These are phyloP conservation scores for Limnomonas spitsbergensis DNA, from an alignment of 139 green algal species.

Conservation along the genomic window DNA sequence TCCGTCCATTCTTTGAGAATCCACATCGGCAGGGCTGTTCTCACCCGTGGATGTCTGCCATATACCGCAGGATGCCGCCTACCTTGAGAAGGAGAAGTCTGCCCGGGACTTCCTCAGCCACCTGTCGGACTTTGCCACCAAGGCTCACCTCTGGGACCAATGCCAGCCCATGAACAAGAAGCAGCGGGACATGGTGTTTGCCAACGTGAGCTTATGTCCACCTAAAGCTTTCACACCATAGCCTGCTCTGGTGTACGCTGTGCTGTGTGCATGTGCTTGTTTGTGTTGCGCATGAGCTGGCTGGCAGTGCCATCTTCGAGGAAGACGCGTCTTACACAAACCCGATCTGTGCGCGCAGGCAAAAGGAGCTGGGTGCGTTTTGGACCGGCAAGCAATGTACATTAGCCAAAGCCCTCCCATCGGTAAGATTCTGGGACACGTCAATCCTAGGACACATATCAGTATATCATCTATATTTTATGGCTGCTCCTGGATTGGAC, in stretches of 20 bases:
- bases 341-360: not conserved
- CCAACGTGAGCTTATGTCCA: not conserved
- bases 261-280: no score
- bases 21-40: not conserved
- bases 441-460: no score
- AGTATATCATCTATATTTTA: no score
- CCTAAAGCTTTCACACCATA: no score
- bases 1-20: not conserved
- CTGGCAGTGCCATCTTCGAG: no score
- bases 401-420: not conserved
- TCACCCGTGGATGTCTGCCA: not conserved
- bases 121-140: slow-evolving; percentile 39
- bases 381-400: not conserved
- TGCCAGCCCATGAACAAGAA: slow-evolving; percentile 12
- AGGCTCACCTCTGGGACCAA: slow-evolving; percentile 37
- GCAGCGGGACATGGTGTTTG: not conserved
- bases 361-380: not conserved
- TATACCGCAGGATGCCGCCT: slow-evolving; percentile 28
- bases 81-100: slow-evolving; percentile 40
- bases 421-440: not conserved
- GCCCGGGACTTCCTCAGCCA: slow-evolving; percentile 36
- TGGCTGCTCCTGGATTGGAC: no score
- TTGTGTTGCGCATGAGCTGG: no score
- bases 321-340: no score
- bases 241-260: no score